These are phyloP conservation scores for Cardiospermum halicacabum DNA, from an alignment of 345 rosid genomes.

Conservation along the genomic window DNA sequence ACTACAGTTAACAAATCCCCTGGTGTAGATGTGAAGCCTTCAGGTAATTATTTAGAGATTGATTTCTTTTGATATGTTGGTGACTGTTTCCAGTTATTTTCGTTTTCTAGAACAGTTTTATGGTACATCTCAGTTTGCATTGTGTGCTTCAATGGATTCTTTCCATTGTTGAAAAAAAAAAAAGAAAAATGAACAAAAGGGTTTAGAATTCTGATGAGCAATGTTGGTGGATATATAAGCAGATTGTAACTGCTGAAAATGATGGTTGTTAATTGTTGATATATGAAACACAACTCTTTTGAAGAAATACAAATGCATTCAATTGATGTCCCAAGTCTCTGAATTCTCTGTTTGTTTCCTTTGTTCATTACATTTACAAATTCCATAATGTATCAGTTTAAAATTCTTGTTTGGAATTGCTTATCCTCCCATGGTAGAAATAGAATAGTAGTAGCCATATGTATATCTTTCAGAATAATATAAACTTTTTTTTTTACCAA, in stretches of 20 bases:
- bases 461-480: too few species aligned
- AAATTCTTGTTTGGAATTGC: too few species aligned
- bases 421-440: too few species aligned
- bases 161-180: slow-evolving; percentile 21
- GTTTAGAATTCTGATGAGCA: background rate
- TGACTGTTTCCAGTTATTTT: slow-evolving; percentile 10
- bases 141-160: slow-evolving; percentile 18
- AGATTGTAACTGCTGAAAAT: slow-evolving; percentile 14
- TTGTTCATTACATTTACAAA: too few species aligned
- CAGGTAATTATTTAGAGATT: slow-evolving; percentile 65
- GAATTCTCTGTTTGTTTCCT: background rate
- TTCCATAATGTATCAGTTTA: too few species aligned
- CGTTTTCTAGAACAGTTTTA: slow-evolving; percentile 3
- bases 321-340: slow-evolving; percentile 21
- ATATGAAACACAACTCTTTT: slow-evolving; percentile 14
- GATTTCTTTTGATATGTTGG: slow-evolving; percentile 65
- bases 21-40: slow-evolving; percentile 43
- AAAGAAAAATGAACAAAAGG: too few species aligned
- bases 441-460: too few species aligned
- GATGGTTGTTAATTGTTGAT: too few species aligned
- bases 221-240: slow-evolving; percentile 17
- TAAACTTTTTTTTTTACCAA: too few species aligned
- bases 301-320: slow-evolving; percentile 21
- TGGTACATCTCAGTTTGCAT: slow-evolving; percentile 4
- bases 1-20: background rate